phyloP scores from a whole-genome alignment of 257 asterid genomes.

The Gynochthodes officinalis region DNA sequence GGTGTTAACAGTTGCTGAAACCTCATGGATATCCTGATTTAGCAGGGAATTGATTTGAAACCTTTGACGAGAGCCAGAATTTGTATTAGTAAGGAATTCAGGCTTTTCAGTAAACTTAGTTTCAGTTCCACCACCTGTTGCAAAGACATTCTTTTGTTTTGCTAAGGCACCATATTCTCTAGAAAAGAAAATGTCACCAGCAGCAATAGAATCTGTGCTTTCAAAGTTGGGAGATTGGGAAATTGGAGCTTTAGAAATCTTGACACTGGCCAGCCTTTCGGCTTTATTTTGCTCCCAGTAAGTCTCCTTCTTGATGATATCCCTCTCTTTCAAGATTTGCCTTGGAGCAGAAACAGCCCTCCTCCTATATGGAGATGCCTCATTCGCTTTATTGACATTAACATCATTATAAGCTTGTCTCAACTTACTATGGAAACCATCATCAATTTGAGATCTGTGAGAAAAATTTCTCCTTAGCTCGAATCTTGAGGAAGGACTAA shows the following conservation, averaged over 20 bases:
- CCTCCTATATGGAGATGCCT: conserved; percentile 27
- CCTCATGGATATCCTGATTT: conserved; percentile 21
- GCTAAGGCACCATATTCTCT: conserved; percentile 31
- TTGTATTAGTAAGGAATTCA: conserved; percentile 26
- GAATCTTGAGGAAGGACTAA: conserved; percentile 31
- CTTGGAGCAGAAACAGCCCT: conserved; percentile 59
- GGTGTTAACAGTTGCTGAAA: conserved; percentile 22
- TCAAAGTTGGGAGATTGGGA: conserved; percentile 24
- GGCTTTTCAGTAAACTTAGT: conserved; percentile 31
- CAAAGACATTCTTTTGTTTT: conserved; percentile 19
- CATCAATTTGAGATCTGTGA: conserved; percentile 23
- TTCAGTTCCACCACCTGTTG: conserved; percentile 21
- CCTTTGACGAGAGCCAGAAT: conserved; percentile 21
- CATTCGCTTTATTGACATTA: conserved; percentile 24
- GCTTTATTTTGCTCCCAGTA: conserved; percentile 24
- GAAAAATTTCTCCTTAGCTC: conserved; percentile 44
- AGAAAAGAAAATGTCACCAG: conserved; percentile 68
- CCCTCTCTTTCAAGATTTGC: conserved; percentile 33
- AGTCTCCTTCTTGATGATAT: conserved; percentile 18
- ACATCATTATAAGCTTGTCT: conserved; percentile 24
- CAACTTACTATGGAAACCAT: conserved; percentile 8
- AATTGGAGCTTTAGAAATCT: conserved; percentile 30
- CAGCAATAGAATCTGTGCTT: conserved; percentile 65
- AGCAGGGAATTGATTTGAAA: conserved; percentile 16
- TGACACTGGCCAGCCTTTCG: conserved; percentile 48